phyloP scores from a whole-genome alignment of 2,329 filamentous ascomycete genomes.

The Talaromyces marneffei region DNA sequence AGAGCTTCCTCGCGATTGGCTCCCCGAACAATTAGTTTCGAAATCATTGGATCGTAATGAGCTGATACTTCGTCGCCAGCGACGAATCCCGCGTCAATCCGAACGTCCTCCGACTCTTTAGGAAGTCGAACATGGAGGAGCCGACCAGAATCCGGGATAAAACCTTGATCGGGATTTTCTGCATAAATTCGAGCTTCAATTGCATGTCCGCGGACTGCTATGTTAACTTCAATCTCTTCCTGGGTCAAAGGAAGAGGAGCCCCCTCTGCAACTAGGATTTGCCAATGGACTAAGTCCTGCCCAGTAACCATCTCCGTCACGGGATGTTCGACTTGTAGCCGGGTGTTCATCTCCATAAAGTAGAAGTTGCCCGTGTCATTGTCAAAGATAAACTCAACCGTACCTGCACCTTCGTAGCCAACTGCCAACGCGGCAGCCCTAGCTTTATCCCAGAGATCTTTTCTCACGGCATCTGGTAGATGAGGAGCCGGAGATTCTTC shows the following conservation, averaged over 20 bases:
- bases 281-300: conserved; percentile 86
- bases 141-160: conserved; percentile 87
- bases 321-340: conserved; percentile 93
- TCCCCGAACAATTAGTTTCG: conserved; percentile 89
- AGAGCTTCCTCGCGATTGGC: conserved; percentile 73
- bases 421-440: conserved; percentile 58
- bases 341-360: conserved; percentile 70
- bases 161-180: conserved; percentile 84
- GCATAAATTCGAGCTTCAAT: conserved; percentile 97
- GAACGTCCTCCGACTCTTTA: conserved; percentile 61
- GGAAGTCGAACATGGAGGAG: conserved; percentile 79
- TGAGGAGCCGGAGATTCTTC: conserved; percentile 62
- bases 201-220: conserved; percentile 71
- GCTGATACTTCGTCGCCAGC: conserved; percentile 88
- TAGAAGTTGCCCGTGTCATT: conserved; percentile 61
- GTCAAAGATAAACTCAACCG: conserved; percentile 65
- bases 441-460: conserved; percentile 62
- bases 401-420: conserved; percentile 60
- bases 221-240: conserved; percentile 60
- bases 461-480: conserved; percentile 53
- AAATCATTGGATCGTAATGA: conserved; percentile 98
- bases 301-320: conserved; percentile 78
- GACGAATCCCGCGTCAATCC: conserved; percentile 90
- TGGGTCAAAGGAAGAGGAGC: conserved; percentile 62
- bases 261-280: conserved; percentile 77